These are phyloP conservation scores for Arthrobotrys conoides DNA, from an alignment of 2,329 filamentous ascomycete species.

Conservation along the genomic window DNA sequence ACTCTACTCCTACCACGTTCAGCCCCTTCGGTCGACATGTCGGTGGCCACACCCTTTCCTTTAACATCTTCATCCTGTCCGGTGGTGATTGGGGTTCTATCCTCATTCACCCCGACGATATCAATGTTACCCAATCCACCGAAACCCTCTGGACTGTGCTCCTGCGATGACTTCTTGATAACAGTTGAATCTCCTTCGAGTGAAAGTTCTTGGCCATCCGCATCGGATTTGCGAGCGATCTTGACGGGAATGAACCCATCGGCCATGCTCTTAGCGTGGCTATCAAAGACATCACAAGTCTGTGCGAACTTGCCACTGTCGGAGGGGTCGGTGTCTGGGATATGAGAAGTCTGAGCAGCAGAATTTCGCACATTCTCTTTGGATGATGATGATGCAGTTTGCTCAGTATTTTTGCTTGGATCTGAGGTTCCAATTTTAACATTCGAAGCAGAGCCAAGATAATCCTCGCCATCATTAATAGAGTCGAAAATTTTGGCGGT, in stretches of 20 bases:
- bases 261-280: slow-evolving; percentile 37
- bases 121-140: slow-evolving; percentile 47
- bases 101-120: slow-evolving; percentile 47
- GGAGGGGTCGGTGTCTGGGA: slow-evolving; percentile 18
- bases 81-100: slow-evolving; percentile 15
- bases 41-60: slow-evolving; percentile 33
- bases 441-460: slow-evolving; percentile 46
- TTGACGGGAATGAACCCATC: slow-evolving; percentile 35
- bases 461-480: slow-evolving; percentile 58
- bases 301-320: slow-evolving; percentile 52
- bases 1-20: slow-evolving; percentile 61
- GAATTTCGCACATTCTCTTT: slow-evolving; percentile 36
- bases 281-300: slow-evolving; percentile 45
- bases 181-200: slow-evolving; percentile 41
- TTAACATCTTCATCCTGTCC: slow-evolving; percentile 24
- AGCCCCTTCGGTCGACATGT: slow-evolving; percentile 44
- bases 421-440: slow-evolving; percentile 40
- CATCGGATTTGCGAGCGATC: not conserved
- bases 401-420: slow-evolving; percentile 7
- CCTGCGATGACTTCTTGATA: slow-evolving; percentile 40
- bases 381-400: slow-evolving; percentile 16
- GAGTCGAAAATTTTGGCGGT: slow-evolving; percentile 54
- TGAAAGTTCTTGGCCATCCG: slow-evolving; percentile 2
- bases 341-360: not conserved
- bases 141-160: slow-evolving; percentile 43